Evolutionary conservation across 1,139 yeast genomes (phyloP).

Genomic region (Lodderomyces oxycetoniae): DNA sequence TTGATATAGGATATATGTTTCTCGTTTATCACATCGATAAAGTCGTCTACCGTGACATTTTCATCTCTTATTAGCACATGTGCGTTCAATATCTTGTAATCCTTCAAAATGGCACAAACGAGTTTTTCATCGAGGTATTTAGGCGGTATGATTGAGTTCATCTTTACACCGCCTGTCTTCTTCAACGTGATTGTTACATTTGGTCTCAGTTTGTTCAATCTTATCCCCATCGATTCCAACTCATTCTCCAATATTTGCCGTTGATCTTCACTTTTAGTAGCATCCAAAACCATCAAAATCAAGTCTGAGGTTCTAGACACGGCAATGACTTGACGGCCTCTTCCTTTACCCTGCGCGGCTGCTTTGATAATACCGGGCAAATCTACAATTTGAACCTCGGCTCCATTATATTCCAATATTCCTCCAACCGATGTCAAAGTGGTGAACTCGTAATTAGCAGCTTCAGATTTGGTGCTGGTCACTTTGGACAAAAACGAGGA

Average conservation of each 20-base stretch:
- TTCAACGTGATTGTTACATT: conserved; percentile 75
- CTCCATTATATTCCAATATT: conserved; percentile 88
- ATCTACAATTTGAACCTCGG: conserved; percentile 94
- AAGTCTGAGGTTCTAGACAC: conserved; percentile 94
- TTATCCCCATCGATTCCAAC: conserved; percentile 88
- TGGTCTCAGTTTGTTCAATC: conserved; percentile 78
- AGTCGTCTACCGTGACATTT: conserved; percentile 85
- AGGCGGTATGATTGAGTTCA: conserved; percentile 78
- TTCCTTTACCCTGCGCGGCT: conserved; percentile 95
- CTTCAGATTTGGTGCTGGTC: conserved; percentile 89
- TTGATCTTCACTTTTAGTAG: conserved; percentile 89
- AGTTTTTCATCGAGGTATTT: conserved; percentile 77
- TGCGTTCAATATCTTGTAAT: conserved; percentile 88
- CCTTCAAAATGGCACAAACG: conserved; percentile 71
- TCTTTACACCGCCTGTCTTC: conserved; percentile 87
- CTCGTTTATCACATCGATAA: conserved; percentile 87
- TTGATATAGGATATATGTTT: conserved; percentile 83
- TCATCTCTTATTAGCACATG: conserved; percentile 90
- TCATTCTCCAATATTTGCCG: conserved; percentile 82
- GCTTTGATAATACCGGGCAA: conserved; percentile 96
- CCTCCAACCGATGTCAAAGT: conserved; percentile 97
- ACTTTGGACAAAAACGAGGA: conserved; percentile 83
- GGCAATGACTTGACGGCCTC: conserved; percentile 95
- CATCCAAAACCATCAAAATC: conserved; percentile 90
- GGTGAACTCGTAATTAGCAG: conserved; percentile 93